Conservation (phyloP, 805 yeast genomes). For the Myxozyma lipomycoides region DNA sequence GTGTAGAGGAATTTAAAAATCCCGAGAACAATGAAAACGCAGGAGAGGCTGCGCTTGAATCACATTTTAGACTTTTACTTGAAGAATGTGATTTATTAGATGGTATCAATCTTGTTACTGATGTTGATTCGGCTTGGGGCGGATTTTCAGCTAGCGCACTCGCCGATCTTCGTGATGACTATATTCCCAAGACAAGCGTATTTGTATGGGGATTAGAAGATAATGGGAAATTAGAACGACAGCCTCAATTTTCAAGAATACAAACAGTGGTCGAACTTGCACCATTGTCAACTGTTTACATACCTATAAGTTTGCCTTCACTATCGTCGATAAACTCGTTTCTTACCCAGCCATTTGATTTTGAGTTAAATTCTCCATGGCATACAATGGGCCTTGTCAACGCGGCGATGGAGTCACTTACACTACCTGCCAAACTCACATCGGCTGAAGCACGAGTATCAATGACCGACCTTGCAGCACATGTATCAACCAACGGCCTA, state of each 20-base stretch:
- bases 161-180: conserved; percentile 63
- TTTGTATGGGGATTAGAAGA: conserved; percentile 48
- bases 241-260: conserved; percentile 11
- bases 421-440: conserved; percentile 20
- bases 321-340: background rate
- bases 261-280: conserved; percentile 14
- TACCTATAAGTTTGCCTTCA: conserved; percentile 21
- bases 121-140: conserved; percentile 79
- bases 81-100: conserved; percentile 73
- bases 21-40: conserved; percentile 35
- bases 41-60: conserved; percentile 52
- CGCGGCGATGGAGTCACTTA: conserved; percentile 26
- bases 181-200: conserved; percentile 47
- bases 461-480: conserved; percentile 8
- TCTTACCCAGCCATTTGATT: background rate
- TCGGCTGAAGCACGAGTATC: conserved; percentile 1
- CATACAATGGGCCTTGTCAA: conserved; percentile 19
- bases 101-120: conserved; percentile 68
- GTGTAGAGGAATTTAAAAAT: conserved; percentile 55
- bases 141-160: conserved; percentile 59
- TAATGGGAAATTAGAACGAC: conserved; percentile 2
- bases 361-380: conserved; percentile 21
- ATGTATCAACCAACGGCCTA: conserved; percentile 6
- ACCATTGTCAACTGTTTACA: conserved; percentile 21
- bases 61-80: conserved; percentile 53